Percentiles rank a stretch among this genome's conserved stretches.
Evolutionary conservation across 257 asterid genomes (phyloP).

Genomic region (Plantago ovata): DNA sequence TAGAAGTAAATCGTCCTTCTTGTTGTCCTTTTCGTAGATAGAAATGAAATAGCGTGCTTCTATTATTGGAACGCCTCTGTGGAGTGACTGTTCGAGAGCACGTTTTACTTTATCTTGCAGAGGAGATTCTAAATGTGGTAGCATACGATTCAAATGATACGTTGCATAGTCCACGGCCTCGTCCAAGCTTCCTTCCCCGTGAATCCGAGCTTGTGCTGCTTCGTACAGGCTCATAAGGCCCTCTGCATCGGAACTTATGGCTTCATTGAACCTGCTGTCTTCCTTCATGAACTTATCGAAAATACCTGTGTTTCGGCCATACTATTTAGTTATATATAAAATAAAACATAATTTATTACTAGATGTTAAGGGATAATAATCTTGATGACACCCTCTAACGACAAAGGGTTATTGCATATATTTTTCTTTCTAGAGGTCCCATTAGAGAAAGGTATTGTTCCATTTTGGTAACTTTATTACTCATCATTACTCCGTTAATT

Average conservation of each 20-base stretch:
- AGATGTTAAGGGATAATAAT: too few relatives aligned
- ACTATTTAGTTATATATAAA: too few relatives aligned
- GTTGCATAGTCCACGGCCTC: constrained; percentile 17
- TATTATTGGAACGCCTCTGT: constrained; percentile 2
- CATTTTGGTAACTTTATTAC: too few relatives aligned
- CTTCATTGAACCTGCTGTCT: constrained; percentile 12
- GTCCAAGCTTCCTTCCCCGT: constrained; percentile 33
- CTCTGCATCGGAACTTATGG: neutral
- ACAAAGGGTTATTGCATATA: too few relatives aligned
- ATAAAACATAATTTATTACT: too few relatives aligned
- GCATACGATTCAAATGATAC: constrained; percentile 2
- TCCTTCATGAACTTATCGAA: constrained; percentile 22
- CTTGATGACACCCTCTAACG: too few relatives aligned
- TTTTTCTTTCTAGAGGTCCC: too few relatives aligned
- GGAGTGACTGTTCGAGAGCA: neutral
- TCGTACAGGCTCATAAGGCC: constrained; percentile 32
- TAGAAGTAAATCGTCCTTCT: neutral
- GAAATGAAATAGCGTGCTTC: constrained; percentile 11
- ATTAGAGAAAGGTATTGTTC: constrained; percentile 15
- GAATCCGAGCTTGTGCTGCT: constrained; percentile 32
- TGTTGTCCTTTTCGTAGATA: constrained; percentile 3
- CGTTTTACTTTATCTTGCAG: constrained; percentile 2
- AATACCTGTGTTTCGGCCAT: constrained; percentile 3
- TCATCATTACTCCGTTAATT: constrained; percentile 4
- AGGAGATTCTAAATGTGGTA: neutral